A percentile compares a stretch with the other conserved stretches of the same genome.
phyloP scores from a whole-genome alignment of 2,329 filamentous ascomycete species.

The Pseudocercospora eumusae region DNA sequence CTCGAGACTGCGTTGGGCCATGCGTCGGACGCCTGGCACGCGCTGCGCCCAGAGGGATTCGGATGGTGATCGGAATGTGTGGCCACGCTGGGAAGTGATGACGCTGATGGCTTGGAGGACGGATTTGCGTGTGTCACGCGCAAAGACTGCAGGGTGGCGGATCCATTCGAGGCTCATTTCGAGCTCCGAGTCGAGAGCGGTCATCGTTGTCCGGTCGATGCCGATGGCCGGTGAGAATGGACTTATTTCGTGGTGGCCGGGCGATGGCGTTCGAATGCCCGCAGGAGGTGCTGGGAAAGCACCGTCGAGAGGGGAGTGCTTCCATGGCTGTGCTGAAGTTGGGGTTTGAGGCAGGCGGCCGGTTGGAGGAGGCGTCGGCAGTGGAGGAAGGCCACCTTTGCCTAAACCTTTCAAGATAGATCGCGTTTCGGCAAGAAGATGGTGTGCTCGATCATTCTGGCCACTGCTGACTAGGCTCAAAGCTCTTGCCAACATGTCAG shows the following conservation, averaged over 20 bases:
- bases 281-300: conserved; percentile 24
- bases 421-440: conserved; percentile 86
- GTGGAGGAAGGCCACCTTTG: conserved; percentile 88
- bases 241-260: conserved; percentile 40
- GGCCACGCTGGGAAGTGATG: conserved; percentile 89
- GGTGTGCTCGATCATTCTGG: conserved; percentile 91
- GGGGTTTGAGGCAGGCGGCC: conserved; percentile 44
- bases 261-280: conserved; percentile 45
- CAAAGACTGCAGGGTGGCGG: conserved; percentile 91
- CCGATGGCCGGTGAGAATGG: conserved; percentile 61
- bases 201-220: conserved; percentile 79
- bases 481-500: conserved; percentile 93
- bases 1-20: conserved; percentile 82
- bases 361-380: conserved; percentile 62
- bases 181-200: conserved; percentile 85
- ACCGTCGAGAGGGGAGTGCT: conserved; percentile 27
- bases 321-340: conserved; percentile 16
- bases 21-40: conserved; percentile 74
- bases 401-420: conserved; percentile 94
- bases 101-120: conserved; percentile 96
- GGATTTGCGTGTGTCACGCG: conserved; percentile 89
- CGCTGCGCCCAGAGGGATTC: conserved; percentile 87
- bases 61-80: conserved; percentile 86
- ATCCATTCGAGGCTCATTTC: conserved; percentile 95
- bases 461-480: conserved; percentile 86